Evolutionary conservation across 495 filamentous ascomycete species (phyloP).

Genomic region (Aspergillus homomorphus): DNA sequence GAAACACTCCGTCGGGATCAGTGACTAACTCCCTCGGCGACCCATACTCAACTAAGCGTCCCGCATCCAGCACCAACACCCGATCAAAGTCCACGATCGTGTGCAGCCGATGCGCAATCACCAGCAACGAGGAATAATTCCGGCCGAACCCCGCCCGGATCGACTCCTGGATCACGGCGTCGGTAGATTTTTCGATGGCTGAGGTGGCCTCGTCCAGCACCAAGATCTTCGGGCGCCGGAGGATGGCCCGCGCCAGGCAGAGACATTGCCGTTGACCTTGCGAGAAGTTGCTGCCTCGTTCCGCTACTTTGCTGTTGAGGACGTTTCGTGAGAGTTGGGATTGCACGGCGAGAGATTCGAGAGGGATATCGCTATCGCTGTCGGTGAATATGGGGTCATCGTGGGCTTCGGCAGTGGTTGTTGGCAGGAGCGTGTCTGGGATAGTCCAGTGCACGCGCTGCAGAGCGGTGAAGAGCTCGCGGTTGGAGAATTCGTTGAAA

Average conservation of each 20-base stretch:
- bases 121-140: slow-evolving; percentile 62
- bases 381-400: slow-evolving; percentile 85
- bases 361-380: slow-evolving; percentile 80
- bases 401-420: slow-evolving; percentile 26
- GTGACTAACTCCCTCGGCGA: slow-evolving; percentile 50
- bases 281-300: slow-evolving; percentile 77
- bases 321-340: neutral
- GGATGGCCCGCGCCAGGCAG: slow-evolving; percentile 74
- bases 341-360: neutral
- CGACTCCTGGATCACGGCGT: slow-evolving; percentile 80
- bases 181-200: slow-evolving; percentile 80
- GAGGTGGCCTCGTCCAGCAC: slow-evolving; percentile 87
- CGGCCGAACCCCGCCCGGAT: slow-evolving; percentile 70
- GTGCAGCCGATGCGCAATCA: slow-evolving; percentile 81
- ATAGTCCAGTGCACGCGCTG: slow-evolving; percentile 53
- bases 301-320: slow-evolving; percentile 66
- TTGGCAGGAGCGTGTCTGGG: slow-evolving; percentile 53
- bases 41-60: slow-evolving; percentile 76
- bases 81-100: slow-evolving; percentile 86
- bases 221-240: slow-evolving; percentile 79
- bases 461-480: slow-evolving; percentile 45
- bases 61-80: slow-evolving; percentile 81
- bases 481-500: slow-evolving; percentile 64
- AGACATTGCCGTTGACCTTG: slow-evolving; percentile 95
- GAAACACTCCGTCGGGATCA: slow-evolving; percentile 6